Percentiles rank a stretch among this genome's conserved stretches.
Conservation (phyloP, 352 stramenopile species). For the Pythium dissimile region DNA sequence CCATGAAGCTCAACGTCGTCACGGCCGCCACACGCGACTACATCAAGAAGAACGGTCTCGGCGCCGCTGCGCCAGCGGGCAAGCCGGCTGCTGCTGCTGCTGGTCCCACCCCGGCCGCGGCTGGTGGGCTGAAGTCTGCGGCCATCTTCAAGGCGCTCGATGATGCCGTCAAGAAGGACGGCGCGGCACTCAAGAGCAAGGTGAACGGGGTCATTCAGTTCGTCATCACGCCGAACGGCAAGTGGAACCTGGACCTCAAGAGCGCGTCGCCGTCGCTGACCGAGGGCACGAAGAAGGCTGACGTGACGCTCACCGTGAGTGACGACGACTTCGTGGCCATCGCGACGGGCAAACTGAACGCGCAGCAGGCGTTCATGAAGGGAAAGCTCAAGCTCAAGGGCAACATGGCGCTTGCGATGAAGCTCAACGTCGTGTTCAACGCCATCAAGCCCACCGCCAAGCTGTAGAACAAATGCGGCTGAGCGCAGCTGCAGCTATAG, state of each 20-base stretch:
- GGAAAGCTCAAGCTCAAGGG: slow-evolving; percentile 95
- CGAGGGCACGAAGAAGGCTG: slow-evolving; percentile 61
- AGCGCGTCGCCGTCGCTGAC: slow-evolving; percentile 47
- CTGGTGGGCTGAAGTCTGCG: slow-evolving; percentile 50
- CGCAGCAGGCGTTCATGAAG: slow-evolving; percentile 95
- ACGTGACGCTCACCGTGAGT: slow-evolving; percentile 72
- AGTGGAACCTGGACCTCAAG: slow-evolving; percentile 84
- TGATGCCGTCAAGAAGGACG: slow-evolving; percentile 56
- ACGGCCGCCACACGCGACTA: slow-evolving; percentile 78
- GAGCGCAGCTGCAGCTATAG: background rate
- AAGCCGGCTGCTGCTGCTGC: slow-evolving; percentile 12
- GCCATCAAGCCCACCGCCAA: slow-evolving; percentile 83
- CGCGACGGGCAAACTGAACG: slow-evolving; percentile 85
- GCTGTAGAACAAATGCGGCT: slow-evolving; percentile 59
- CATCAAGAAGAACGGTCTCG: slow-evolving; percentile 61
- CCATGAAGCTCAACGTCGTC: slow-evolving; percentile 93
- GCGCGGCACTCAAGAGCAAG: slow-evolving; percentile 60
- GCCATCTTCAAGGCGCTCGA: slow-evolving; percentile 67
- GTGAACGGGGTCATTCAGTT: slow-evolving; percentile 83
- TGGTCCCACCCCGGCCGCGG: slow-evolving; percentile 3
- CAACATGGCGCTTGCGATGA: slow-evolving; percentile 95
- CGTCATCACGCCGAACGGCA: slow-evolving; percentile 61
- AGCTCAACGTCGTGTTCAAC: slow-evolving; percentile 91
- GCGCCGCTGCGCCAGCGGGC: slow-evolving; percentile 19
- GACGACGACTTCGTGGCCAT: slow-evolving; percentile 83